These are phyloP conservation scores for Malassezia psittaci DNA, from an alignment of 1,284 basidiomycete species.

Conservation along the genomic window DNA sequence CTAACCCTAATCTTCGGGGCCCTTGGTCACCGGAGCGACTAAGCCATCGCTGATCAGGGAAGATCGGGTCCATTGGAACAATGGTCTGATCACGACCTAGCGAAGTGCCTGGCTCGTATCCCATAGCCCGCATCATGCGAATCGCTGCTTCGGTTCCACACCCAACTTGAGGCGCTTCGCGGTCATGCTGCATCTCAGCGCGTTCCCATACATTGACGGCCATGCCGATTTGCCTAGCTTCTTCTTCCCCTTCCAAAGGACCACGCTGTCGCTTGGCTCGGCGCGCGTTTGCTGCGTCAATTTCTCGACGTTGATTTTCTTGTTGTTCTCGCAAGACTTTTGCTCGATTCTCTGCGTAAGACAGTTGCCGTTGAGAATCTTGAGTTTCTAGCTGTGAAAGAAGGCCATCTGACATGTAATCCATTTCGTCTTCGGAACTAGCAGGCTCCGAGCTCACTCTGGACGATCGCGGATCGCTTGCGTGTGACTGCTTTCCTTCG, in stretches of 20 bases:
- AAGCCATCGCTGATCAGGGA: constrained; percentile 29
- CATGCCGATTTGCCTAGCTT: constrained; percentile 6
- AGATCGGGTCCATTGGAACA: constrained; percentile 14
- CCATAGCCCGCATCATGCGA: constrained; percentile 36
- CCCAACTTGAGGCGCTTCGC: constrained; percentile 4
- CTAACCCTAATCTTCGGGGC: constrained; percentile 19
- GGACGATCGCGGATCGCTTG: neutral
- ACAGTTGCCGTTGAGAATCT: constrained; percentile 5
- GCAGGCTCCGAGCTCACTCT: neutral
- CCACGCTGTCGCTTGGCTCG: constrained; percentile 5
- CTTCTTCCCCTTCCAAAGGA: constrained; percentile 6
- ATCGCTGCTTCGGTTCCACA: constrained; percentile 16
- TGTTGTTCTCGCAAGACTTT: neutral
- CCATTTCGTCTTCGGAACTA: neutral
- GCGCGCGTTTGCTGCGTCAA: constrained; percentile 4
- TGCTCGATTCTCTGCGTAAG: constrained; percentile 7
- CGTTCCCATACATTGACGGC: neutral
- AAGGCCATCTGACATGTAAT: constrained; percentile 16
- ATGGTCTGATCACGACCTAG: constrained; percentile 13
- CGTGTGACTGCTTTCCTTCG: neutral
- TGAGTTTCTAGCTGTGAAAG: neutral
- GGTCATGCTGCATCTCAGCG: neutral
- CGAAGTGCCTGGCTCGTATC: constrained; percentile 21
- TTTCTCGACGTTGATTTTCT: constrained; percentile 5
- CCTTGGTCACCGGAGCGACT: constrained; percentile 1